Evolutionary conservation across 108 stramenopile genomes (phyloP).

Genomic region (Aurantiochytrium sp.): DNA sequence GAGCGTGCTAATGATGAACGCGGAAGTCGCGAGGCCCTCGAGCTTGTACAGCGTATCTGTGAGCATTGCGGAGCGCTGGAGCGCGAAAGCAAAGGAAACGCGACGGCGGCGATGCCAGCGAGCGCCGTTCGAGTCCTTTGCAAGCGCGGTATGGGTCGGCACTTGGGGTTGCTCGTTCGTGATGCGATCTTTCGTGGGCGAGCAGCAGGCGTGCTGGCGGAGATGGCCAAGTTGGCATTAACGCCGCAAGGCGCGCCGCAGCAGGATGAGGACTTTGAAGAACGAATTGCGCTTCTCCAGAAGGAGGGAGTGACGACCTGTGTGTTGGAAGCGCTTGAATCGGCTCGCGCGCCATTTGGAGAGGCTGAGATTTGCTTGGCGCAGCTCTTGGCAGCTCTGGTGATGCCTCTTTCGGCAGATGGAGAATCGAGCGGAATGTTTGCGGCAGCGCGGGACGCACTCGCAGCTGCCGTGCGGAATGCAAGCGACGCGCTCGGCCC

Average conservation of each 20-base stretch:
- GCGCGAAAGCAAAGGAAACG: background rate
- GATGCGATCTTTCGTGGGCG: background rate
- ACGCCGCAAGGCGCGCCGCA: background rate
- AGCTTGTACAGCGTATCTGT: background rate
- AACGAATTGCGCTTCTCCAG: background rate
- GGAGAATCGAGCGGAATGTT: background rate
- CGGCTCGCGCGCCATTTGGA: background rate
- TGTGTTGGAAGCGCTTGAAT: background rate
- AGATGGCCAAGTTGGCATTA: background rate
- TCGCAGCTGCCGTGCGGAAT: background rate
- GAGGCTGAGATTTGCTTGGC: background rate
- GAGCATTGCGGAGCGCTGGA: background rate
- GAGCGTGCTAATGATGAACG: background rate
- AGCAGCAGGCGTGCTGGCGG: background rate
- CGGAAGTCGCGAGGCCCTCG: background rate
- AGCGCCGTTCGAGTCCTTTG: background rate
- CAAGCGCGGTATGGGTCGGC: background rate
- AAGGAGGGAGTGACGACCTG: background rate
- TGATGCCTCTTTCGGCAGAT: background rate
- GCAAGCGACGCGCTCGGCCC: background rate
- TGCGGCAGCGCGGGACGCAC: background rate
- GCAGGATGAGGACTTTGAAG: background rate
- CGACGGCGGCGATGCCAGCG: background rate
- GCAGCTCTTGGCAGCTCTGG: background rate
- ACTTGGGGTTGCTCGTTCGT: background rate